Percentiles rank a stretch among this genome's conserved stretches.
Evolutionary conservation across 805 yeast genomes (phyloP).

Genomic region (Wickerhamiella galacta): DNA sequence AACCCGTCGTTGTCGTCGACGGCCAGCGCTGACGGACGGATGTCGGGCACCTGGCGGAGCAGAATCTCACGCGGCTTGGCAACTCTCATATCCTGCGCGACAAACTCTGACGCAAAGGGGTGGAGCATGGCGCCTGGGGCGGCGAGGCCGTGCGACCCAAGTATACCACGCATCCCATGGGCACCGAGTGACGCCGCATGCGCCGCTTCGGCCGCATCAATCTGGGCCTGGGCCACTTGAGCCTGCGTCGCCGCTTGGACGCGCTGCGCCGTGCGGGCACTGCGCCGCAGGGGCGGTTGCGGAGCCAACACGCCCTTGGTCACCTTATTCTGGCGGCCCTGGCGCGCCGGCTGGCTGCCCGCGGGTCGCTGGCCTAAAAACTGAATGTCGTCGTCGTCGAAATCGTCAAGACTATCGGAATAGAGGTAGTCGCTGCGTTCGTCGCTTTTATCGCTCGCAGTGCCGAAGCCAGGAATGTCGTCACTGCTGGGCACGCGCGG

Average conservation of each 20-base stretch:
- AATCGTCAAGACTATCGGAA: background rate
- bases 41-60: slow-evolving; percentile 14
- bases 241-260: too few species aligned
- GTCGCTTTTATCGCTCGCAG: background rate
- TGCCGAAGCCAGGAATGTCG: background rate
- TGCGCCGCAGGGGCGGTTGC: too few species aligned
- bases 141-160: too few species aligned
- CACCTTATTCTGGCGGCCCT: background rate
- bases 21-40: slow-evolving; percentile 5
- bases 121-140: too few species aligned
- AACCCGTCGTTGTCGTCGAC: slow-evolving; percentile 20
- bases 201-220: too few species aligned
- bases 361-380: slow-evolving; percentile 1
- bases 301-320: background rate
- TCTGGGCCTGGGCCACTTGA: too few species aligned
- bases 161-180: too few species aligned
- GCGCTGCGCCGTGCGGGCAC: too few species aligned
- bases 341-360: background rate
- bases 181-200: too few species aligned
- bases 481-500: background rate
- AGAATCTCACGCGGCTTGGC: slow-evolving; percentile 13
- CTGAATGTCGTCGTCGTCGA: slow-evolving; percentile 2
- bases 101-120: too few species aligned
- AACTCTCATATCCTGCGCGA: slow-evolving; percentile 2
- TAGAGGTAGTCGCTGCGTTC: background rate